These are phyloP conservation scores for Batrachochytrium dendrobatidis DNA, from an alignment of 371 early-diverging fungal species.

Conservation along the genomic window DNA sequence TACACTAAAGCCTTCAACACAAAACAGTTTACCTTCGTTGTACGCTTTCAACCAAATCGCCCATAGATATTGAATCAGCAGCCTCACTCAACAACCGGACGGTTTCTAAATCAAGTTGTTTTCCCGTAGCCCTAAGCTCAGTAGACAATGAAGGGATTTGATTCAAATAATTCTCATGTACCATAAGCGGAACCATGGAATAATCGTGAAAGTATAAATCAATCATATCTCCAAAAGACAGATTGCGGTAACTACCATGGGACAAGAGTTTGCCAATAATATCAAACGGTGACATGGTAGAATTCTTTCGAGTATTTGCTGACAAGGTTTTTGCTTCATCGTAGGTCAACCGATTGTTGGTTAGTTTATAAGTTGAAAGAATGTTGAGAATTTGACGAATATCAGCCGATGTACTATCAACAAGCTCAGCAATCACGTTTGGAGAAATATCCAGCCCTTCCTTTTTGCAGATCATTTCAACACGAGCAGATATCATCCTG, in stretches of 20 bases:
- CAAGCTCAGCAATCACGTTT: conserved; percentile 84
- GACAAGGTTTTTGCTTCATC: conserved; percentile 74
- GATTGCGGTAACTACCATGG: conserved; percentile 39
- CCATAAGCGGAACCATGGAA: conserved; percentile 83
- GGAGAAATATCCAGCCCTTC: conserved; percentile 76
- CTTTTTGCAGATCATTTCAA: conserved; percentile 8
- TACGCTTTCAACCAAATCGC: conserved; percentile 74
- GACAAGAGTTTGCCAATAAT: conserved; percentile 65
- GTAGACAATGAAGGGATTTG: conserved; percentile 16
- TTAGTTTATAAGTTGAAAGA: conserved; percentile 79
- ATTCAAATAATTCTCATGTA: conserved; percentile 66
- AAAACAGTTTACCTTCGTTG: conserved; percentile 61
- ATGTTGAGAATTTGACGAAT: conserved; percentile 98
- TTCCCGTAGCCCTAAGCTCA: conserved; percentile 11
- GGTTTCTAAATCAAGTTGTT: conserved; percentile 40
- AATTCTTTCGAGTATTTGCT: conserved; percentile 58
- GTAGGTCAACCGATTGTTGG: conserved; percentile 58
- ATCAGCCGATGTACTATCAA: conserved; percentile 79
- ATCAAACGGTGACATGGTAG: conserved; percentile 79
- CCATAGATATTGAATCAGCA: conserved; percentile 84
- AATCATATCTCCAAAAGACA: conserved; percentile 65
- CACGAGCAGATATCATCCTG: neutral
- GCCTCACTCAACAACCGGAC: conserved; percentile 59
- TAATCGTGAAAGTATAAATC: conserved; percentile 95
- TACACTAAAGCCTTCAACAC: neutral